Conservation (phyloP, 805 yeast species). For the Henningerozyma blattae region DNA sequence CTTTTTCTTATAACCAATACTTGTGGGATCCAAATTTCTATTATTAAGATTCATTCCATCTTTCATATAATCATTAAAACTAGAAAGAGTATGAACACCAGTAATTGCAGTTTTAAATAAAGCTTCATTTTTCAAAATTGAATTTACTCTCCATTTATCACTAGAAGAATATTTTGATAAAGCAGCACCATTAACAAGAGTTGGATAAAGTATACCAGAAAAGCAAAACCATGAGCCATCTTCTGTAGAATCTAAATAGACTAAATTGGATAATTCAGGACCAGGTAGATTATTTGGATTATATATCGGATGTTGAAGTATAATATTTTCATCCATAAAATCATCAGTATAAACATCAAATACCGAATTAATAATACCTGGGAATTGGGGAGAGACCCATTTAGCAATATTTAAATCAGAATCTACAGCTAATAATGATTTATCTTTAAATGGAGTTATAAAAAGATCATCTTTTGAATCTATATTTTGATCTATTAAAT, state of each 20-base stretch:
- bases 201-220: slow-evolving; percentile 67
- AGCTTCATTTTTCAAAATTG: slow-evolving; percentile 27
- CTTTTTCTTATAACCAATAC: slow-evolving; percentile 1
- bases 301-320: slow-evolving; percentile 58
- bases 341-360: slow-evolving; percentile 53
- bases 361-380: slow-evolving; percentile 61
- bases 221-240: slow-evolving; percentile 76
- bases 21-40: neutral
- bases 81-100: slow-evolving; percentile 34
- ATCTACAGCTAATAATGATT: slow-evolving; percentile 65
- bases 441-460: slow-evolving; percentile 76
- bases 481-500: slow-evolving; percentile 35
- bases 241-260: slow-evolving; percentile 54
- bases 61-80: slow-evolving; percentile 1
- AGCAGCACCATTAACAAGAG: slow-evolving; percentile 72
- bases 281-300: slow-evolving; percentile 15
- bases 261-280: slow-evolving; percentile 29
- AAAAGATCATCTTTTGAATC: slow-evolving; percentile 61
- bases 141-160: slow-evolving; percentile 32
- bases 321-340: slow-evolving; percentile 28
- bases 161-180: slow-evolving; percentile 30
- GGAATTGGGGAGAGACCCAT: slow-evolving; percentile 62
- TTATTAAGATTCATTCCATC: neutral
- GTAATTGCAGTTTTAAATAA: slow-evolving; percentile 31
- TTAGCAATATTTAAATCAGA: slow-evolving; percentile 54